Evolutionary conservation across 202 grass and related monocot species (phyloP), one percentile per base, ranked within the genome.

Genomic region (Digitaria exilis): DNA sequence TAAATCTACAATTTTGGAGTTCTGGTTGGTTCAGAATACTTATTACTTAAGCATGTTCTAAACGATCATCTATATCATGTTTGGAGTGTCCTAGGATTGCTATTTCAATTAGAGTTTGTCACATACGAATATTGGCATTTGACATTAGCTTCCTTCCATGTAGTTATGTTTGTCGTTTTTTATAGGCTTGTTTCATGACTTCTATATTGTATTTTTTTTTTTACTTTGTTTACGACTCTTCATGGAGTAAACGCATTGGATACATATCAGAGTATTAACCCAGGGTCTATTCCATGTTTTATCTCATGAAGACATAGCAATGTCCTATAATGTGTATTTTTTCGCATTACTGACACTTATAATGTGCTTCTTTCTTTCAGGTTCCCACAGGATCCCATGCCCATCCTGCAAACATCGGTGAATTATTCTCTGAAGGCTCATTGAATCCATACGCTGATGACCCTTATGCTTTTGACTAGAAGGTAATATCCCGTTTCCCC

Each of bases 361-460:
- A 67, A 43, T 68, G 84, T 9, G 25, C 49, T 24, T 15, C 75
- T 64, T 68, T n/a, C 55, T 32, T 84, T 69, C 85, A 94, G 92
- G 80, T 84, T 86, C 81, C 65, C 78, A 65, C 83, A 81, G 91
- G 82, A 74, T 87, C 86, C 43, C 87, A 90, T 63, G 73, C 81
- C 63, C 84, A 89, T 71, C 83, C 87, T 67, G 73, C 89, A 43
- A 94, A 94, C 80, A 85, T 98, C 19, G 96, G 93, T 30, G 96
- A 98, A 45, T 84, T 98, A 70, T 98, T 98, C 78, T 90, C 96
- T 28, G 96, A 98, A 80, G 96, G 96, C 30, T 96, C 91, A 37
- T 92, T 98, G 80, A 98, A 98, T 89, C 96, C 96, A 54, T 98
- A 98, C 75, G 83, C 87, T 82, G 89, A 98, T 42, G 96, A 98